Evolutionary conservation across 1,284 basidiomycete species (phyloP).

Genomic region (Cystobasidium slooffiae): DNA sequence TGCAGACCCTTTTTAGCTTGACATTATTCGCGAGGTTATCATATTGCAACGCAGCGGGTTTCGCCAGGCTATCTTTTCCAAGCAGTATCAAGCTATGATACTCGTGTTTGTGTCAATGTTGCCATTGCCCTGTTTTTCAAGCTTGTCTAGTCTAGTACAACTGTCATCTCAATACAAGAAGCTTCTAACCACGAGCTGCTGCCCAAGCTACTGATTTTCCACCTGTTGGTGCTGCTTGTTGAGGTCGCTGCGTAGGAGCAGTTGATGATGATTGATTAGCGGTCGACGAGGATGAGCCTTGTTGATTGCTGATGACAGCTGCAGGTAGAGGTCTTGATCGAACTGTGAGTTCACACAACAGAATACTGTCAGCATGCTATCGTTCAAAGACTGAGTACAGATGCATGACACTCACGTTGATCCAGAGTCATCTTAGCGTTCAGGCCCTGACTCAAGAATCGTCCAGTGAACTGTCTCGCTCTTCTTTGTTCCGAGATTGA

Average conservation of each 20-base stretch:
- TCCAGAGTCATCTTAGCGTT: slow-evolving; percentile 37
- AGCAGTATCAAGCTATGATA: no score
- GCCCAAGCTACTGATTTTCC: slow-evolving; percentile 38
- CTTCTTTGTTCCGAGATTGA: slow-evolving; percentile 35
- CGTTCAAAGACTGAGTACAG: not conserved
- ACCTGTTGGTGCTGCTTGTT: slow-evolving; percentile 13
- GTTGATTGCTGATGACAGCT: slow-evolving; percentile 17
- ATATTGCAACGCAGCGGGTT: not conserved
- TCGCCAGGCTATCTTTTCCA: no score
- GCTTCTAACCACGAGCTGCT: slow-evolving; percentile 3
- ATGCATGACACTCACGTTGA: slow-evolving; percentile 22
- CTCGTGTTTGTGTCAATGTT: not conserved
- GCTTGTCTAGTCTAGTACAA: not conserved
- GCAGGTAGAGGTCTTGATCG: slow-evolving; percentile 24
- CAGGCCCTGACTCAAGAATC: slow-evolving; percentile 37
- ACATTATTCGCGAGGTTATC: not conserved
- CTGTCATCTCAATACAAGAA: not conserved
- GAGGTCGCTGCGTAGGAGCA: slow-evolving; percentile 4
- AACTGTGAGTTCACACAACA: not conserved
- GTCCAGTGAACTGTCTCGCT: slow-evolving; percentile 38
- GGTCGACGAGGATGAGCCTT: slow-evolving; percentile 17
- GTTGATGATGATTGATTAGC: not conserved
- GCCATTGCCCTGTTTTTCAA: not conserved
- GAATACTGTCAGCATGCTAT: not conserved
- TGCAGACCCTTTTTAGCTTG: not conserved